phyloP scores from a whole-genome alignment of 2,329 filamentous ascomycete species.

The Ophiosphaerella herpotricha region DNA sequence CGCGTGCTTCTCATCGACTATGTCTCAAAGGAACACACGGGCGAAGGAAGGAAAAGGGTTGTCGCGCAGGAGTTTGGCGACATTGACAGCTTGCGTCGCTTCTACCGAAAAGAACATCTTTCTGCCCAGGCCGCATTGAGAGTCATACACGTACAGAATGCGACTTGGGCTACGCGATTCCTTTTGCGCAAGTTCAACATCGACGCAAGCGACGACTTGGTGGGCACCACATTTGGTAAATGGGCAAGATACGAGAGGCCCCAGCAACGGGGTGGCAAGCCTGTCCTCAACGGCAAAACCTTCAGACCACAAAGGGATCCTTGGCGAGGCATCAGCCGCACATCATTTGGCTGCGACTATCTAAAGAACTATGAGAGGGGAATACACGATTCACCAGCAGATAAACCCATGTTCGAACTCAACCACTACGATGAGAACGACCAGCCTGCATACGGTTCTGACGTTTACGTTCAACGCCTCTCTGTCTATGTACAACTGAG shows the following conservation, averaged over 20 bases:
- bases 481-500: slow-evolving; percentile 58
- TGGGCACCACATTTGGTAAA: slow-evolving; percentile 56
- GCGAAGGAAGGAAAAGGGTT: slow-evolving; percentile 49
- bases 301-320: slow-evolving; percentile 57
- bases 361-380: slow-evolving; percentile 51
- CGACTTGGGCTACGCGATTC: slow-evolving; percentile 55
- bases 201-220: slow-evolving; percentile 52
- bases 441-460: slow-evolving; percentile 52
- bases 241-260: slow-evolving; percentile 56
- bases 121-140: slow-evolving; percentile 43
- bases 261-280: slow-evolving; percentile 55
- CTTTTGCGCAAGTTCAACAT: slow-evolving; percentile 60
- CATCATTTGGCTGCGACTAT: slow-evolving; percentile 59
- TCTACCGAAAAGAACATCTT: slow-evolving; percentile 48
- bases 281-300: slow-evolving; percentile 57
- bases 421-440: slow-evolving; percentile 54
- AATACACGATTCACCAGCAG: slow-evolving; percentile 22
- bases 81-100: slow-evolving; percentile 50
- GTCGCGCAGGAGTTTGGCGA: slow-evolving; percentile 55
- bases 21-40: slow-evolving; percentile 46
- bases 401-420: slow-evolving; percentile 55
- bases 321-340: slow-evolving; percentile 56
- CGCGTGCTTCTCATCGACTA: slow-evolving; percentile 60
- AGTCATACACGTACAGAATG: slow-evolving; percentile 59
- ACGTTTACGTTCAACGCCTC: slow-evolving; percentile 57